Conservation (phyloP, 2,329 filamentous ascomycete species). For the Sporothrix humicola region DNA sequence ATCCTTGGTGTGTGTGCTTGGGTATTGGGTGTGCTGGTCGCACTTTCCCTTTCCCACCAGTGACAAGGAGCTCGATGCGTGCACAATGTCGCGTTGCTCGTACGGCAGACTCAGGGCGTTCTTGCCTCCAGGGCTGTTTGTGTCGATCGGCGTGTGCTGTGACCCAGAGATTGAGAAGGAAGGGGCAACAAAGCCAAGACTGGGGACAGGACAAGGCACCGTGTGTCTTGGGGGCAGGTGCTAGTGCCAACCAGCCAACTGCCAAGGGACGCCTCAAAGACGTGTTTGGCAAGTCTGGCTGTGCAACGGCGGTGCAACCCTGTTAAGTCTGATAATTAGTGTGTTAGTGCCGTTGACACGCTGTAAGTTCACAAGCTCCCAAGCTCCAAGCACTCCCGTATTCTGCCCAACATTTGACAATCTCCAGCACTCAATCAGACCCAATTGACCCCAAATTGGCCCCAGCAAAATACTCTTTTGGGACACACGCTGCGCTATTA, state of each 20-base stretch:
- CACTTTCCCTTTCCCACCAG: neutral
- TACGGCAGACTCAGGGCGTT: neutral
- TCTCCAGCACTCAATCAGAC: neutral
- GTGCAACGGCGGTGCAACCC: conserved; percentile 16
- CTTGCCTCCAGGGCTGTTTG: too few relatives aligned
- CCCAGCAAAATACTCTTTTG: conserved; percentile 6
- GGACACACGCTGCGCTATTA: conserved; percentile 9
- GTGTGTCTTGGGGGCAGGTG: neutral
- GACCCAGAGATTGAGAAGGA: neutral
- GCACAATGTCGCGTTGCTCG: neutral
- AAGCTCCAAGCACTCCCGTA: too few relatives aligned
- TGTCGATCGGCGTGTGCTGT: neutral
- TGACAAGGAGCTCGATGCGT: neutral
- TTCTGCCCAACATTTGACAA: too few relatives aligned
- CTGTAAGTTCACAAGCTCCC: too few relatives aligned
- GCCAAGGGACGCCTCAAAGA: neutral
- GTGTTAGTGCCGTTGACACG: neutral
- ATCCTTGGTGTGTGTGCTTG: neutral
- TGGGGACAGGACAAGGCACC: conserved; percentile 15
- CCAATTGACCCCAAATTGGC: neutral
- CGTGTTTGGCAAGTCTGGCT: conserved; percentile 2
- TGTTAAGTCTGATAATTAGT: neutral
- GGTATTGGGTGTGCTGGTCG: neutral
- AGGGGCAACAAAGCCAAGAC: conserved; percentile 26
- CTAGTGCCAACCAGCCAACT: neutral